Evolutionary conservation across 177 flowering plant species (phyloP).

Genomic region (Vitis hybrid): DNA sequence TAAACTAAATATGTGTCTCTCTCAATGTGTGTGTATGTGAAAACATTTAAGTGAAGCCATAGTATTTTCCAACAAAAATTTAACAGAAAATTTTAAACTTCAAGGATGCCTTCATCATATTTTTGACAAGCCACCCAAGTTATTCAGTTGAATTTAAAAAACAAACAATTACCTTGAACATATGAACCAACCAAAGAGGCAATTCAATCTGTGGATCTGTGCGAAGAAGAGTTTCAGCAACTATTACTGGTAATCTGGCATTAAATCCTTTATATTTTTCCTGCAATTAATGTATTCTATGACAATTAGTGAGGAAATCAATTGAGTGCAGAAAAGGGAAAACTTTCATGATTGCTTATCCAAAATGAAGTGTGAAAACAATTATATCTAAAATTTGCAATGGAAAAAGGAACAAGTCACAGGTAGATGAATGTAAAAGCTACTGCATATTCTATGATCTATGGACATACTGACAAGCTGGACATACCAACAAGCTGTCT

Average conservation of each 20-base stretch:
- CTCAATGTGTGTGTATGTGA: no score
- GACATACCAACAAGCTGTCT: no score
- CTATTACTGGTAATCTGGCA: slow-evolving; percentile 74
- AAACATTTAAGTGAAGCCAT: no score
- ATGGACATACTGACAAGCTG: no score
- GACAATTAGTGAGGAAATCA: background rate
- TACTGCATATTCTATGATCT: no score
- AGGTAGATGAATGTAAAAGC: no score
- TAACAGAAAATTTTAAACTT: no score
- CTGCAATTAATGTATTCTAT: slow-evolving; percentile 39
- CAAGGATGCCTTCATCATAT: background rate
- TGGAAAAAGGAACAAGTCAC: no score
- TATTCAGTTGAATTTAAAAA: background rate
- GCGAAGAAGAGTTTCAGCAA: slow-evolving; percentile 87
- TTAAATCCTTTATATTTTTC: slow-evolving; percentile 66
- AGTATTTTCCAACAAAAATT: no score
- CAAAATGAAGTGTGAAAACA: background rate
- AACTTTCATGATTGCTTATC: background rate
- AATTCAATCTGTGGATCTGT: slow-evolving; percentile 83
- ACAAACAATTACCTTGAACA: slow-evolving; percentile 78
- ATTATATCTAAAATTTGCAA: no score
- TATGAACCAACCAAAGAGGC: slow-evolving; percentile 89
- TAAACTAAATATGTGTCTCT: no score
- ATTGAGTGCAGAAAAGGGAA: background rate
- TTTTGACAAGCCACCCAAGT: background rate